These are phyloP conservation scores for Lactifluus subvellereus DNA, from an alignment of 768 basidiomycete genomes.

Conservation along the genomic window DNA sequence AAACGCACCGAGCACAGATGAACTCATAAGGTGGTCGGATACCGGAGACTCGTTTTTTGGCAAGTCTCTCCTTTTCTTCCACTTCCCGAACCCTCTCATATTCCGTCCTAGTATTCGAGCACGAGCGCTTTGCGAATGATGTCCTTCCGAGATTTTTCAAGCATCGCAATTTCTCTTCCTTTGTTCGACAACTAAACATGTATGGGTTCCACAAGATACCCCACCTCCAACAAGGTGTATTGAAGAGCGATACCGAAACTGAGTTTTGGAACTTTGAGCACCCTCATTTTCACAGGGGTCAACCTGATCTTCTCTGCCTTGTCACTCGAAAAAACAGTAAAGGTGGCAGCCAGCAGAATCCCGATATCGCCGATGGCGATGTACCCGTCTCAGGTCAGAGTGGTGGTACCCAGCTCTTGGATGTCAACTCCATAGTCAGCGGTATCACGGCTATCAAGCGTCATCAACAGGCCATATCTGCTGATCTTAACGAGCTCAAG, in stretches of 20 bases:
- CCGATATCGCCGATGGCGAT: constrained; percentile 16
- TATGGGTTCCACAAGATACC: constrained; percentile 95
- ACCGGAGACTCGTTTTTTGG: constrained; percentile 91
- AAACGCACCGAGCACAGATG: constrained; percentile 73
- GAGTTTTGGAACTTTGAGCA: constrained; percentile 93
- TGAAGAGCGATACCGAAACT: constrained; percentile 73
- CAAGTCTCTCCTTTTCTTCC: constrained; percentile 29
- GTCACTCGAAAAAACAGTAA: constrained; percentile 74
- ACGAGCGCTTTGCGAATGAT: constrained; percentile 84
- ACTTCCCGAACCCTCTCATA: constrained; percentile 12
- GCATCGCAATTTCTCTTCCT: constrained; percentile 90
- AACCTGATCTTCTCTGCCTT: constrained; percentile 79
- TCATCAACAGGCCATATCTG: constrained; percentile 87
- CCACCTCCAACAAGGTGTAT: constrained; percentile 90
- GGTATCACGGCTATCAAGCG: constrained; percentile 85
- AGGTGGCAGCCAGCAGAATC: constrained; percentile 15
- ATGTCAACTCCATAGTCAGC: constrained; percentile 71
- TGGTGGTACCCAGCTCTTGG: constrained; percentile 51
- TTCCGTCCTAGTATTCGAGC: constrained; percentile 65
- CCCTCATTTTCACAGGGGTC: constrained; percentile 80
- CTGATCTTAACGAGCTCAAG: constrained; percentile 85
- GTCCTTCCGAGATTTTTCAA: constrained; percentile 95
- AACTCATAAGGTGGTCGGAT: constrained; percentile 89
- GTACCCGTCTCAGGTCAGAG: constrained; percentile 28
- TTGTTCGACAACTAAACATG: constrained; percentile 93